Evolutionary conservation across 2,329 filamentous ascomycete genomes (phyloP).

Genomic region (Cytospora schulzeri): DNA sequence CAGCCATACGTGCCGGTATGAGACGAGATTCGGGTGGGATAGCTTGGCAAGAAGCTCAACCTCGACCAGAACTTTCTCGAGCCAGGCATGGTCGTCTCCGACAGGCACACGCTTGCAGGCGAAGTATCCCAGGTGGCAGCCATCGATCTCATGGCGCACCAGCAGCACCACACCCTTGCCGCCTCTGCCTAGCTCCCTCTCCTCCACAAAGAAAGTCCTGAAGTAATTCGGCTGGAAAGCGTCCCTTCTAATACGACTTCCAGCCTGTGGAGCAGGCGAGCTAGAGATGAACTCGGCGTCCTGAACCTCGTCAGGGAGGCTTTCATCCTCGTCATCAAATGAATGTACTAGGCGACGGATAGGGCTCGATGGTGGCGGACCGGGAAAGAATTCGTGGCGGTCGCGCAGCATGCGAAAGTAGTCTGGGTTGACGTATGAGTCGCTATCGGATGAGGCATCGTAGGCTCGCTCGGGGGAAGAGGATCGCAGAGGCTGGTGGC

Average conservation of each 20-base stretch:
- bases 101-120: slow-evolving; percentile 97
- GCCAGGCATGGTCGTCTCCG: slow-evolving; percentile 90
- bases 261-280: slow-evolving; percentile 50
- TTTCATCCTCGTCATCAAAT: slow-evolving; percentile 37
- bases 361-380: slow-evolving; percentile 52
- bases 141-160: slow-evolving; percentile 90
- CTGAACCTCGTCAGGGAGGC: slow-evolving; percentile 34
- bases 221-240: slow-evolving; percentile 95
- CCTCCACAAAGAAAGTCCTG: slow-evolving; percentile 87
- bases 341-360: slow-evolving; percentile 57
- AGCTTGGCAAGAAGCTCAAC: slow-evolving; percentile 90
- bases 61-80: slow-evolving; percentile 90
- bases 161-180: slow-evolving; percentile 93
- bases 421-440: slow-evolving; percentile 82
- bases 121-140: slow-evolving; percentile 84
- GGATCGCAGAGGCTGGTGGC: slow-evolving; percentile 69
- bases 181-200: slow-evolving; percentile 81
- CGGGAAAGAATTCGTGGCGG: slow-evolving; percentile 48
- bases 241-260: slow-evolving; percentile 76
- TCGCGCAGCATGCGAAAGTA: slow-evolving; percentile 93
- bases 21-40: slow-evolving; percentile 92
- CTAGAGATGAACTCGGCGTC: slow-evolving; percentile 57
- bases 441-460: slow-evolving; percentile 48
- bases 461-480: slow-evolving; percentile 53
- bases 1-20: slow-evolving; percentile 96